Evolutionary conservation across 805 yeast species (phyloP).

Genomic region (Metschnikowia amazonensis): DNA sequence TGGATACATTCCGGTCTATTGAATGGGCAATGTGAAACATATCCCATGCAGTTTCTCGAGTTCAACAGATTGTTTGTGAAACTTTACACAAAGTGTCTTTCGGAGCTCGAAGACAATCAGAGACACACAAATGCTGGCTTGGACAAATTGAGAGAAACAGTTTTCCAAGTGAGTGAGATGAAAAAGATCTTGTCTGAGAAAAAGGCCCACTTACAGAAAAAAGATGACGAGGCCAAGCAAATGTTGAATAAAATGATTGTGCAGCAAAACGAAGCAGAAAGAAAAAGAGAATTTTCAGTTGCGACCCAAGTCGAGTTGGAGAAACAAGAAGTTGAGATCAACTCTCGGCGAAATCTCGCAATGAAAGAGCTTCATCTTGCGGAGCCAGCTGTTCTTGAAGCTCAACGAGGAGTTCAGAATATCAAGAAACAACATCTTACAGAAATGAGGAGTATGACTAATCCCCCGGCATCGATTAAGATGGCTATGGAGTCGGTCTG

Average conservation of each 20-base stretch:
- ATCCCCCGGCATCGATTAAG: constrained; percentile 87
- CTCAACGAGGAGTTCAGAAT: constrained; percentile 84
- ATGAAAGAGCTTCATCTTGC: constrained; percentile 64
- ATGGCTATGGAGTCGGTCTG: constrained; percentile 86
- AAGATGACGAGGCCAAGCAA: constrained; percentile 64
- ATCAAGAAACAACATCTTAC: constrained; percentile 90
- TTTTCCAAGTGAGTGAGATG: constrained; percentile 62
- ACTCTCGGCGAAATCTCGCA: constrained; percentile 50
- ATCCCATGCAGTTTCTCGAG: constrained; percentile 57
- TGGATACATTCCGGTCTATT: constrained; percentile 39
- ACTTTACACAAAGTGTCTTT: constrained; percentile 42
- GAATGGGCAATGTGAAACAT: constrained; percentile 12
- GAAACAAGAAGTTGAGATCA: constrained; percentile 60
- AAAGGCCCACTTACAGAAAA: constrained; percentile 44
- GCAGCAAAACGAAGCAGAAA: constrained; percentile 89
- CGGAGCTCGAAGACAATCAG: constrained; percentile 58
- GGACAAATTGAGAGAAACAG: constrained; percentile 72
- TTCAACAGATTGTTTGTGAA: constrained; percentile 44
- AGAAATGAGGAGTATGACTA: constrained; percentile 81
- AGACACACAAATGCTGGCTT: constrained; percentile 71
- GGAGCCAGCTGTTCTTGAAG: constrained; percentile 81
- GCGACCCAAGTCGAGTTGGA: constrained; percentile 68
- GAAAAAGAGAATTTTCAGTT: constrained; percentile 80
- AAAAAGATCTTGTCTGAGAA: constrained; percentile 53
- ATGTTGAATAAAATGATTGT: constrained; percentile 72